Percentiles rank a stretch among this genome's conserved stretches.
These are phyloP conservation scores for Dictyophora rubrovolvata DNA, from an alignment of 768 basidiomycete genomes.

Conservation along the genomic window DNA sequence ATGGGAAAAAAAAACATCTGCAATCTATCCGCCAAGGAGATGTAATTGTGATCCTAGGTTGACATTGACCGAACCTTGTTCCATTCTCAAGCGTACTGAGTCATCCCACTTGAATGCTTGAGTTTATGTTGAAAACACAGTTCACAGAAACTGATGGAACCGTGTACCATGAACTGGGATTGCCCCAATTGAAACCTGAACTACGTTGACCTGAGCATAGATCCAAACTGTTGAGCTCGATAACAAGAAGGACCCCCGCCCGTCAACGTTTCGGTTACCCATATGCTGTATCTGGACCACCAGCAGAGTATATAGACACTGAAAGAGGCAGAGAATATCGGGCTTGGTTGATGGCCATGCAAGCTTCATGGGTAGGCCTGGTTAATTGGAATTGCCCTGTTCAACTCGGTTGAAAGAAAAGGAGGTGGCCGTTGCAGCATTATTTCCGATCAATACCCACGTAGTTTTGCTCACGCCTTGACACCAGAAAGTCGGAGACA, in stretches of 20 bases:
- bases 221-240: conserved; percentile 53
- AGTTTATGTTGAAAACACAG: conserved; percentile 25
- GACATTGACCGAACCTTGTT: conserved; percentile 57
- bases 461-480: background rate
- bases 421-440: too few relatives aligned
- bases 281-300: background rate
- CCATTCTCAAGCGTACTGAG: conserved; percentile 44
- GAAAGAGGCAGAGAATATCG: background rate
- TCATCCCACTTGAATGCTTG: background rate
- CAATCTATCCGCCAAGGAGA: conserved; percentile 58
- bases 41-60: conserved; percentile 60
- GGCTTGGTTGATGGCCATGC: conserved; percentile 1
- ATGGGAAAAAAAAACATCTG: conserved; percentile 54
- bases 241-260: background rate
- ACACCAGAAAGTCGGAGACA: too few relatives aligned
- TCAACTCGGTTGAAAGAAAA: too few relatives aligned
- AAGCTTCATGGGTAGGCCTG: background rate
- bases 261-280: background rate
- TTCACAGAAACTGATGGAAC: conserved; percentile 69
- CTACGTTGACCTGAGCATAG: conserved; percentile 74
- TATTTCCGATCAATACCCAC: too few relatives aligned
- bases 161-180: conserved; percentile 65
- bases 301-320: background rate
- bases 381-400: background rate
- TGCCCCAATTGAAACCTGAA: conserved; percentile 64